phyloP scores from a whole-genome alignment of 2,329 filamentous ascomycete species.

The Tothia fuscella region DNA sequence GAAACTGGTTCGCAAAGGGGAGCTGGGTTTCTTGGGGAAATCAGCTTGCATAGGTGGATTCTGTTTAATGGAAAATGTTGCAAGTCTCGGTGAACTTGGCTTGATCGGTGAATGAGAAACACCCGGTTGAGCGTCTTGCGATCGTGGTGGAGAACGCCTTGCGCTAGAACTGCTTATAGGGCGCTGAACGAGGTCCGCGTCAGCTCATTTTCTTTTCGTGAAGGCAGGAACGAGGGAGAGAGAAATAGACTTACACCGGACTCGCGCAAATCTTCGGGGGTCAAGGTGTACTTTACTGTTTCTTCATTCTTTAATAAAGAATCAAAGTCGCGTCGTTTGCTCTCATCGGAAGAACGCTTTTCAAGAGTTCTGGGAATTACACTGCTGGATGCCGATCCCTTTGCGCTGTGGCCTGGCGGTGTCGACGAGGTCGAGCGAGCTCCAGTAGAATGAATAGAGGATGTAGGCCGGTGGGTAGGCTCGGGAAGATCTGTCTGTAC shows the following conservation, averaged over 20 bases:
- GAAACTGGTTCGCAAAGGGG: too few species aligned
- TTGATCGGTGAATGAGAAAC: too few species aligned
- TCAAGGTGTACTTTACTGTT: slow-evolving; percentile 39
- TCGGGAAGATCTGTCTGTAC: background rate
- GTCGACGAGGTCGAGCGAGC: slow-evolving; percentile 9
- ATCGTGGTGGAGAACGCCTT: slow-evolving; percentile 1
- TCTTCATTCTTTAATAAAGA: slow-evolving; percentile 34
- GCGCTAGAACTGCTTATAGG: background rate
- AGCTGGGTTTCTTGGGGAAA: too few species aligned
- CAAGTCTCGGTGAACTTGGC: too few species aligned
- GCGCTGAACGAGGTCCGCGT: slow-evolving; percentile 5
- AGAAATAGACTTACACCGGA: slow-evolving; percentile 31
- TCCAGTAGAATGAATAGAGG: background rate
- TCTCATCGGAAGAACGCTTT: slow-evolving; percentile 26
- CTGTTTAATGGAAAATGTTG: too few species aligned
- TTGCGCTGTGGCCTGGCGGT: slow-evolving; percentile 21
- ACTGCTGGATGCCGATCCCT: slow-evolving; percentile 23
- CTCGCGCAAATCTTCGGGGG: slow-evolving; percentile 34
- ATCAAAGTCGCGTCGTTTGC: slow-evolving; percentile 33
- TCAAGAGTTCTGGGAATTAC: slow-evolving; percentile 19
- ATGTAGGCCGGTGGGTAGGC: background rate
- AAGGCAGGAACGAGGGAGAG: background rate
- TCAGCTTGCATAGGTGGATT: too few species aligned
- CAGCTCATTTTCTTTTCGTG: slow-evolving; percentile 1
- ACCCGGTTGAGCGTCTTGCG: too few species aligned